Evolutionary conservation across 116 monocot species (phyloP).

Genomic region (Zostera marina): DNA sequence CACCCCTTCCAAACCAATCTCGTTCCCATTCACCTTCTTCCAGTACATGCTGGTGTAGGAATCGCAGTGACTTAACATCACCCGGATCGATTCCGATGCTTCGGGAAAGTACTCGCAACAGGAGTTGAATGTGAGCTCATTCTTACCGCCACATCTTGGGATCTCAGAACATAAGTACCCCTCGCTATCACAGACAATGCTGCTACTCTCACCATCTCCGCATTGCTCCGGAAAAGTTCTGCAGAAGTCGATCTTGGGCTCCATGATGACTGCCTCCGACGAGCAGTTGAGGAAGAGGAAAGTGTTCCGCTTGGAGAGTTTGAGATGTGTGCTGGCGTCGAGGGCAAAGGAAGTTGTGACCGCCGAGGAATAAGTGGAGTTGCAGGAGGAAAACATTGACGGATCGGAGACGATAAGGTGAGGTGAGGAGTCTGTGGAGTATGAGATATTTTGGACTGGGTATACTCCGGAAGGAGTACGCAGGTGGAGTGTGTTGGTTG

Average conservation of each 20-base stretch:
- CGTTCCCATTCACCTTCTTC: constrained; percentile 10
- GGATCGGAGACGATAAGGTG: constrained; percentile 57
- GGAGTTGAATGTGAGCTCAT: constrained; percentile 5
- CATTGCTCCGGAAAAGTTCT: constrained; percentile 59
- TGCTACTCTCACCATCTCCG: background rate
- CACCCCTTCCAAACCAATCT: background rate
- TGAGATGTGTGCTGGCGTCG: constrained; percentile 44
- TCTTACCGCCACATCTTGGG: constrained; percentile 24
- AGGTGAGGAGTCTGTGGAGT: constrained; percentile 21
- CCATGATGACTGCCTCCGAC: constrained; percentile 29
- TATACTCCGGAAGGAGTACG: constrained; percentile 58
- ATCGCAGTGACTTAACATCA: constrained; percentile 57
- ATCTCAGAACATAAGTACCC: constrained; percentile 64
- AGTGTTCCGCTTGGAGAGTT: constrained; percentile 34
- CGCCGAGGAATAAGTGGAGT: background rate
- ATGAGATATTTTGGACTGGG: constrained; percentile 27
- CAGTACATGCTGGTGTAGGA: constrained; percentile 58
- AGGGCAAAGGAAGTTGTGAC: constrained; percentile 35
- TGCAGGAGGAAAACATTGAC: constrained; percentile 43
- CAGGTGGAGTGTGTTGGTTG: constrained; percentile 20
- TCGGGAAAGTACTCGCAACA: constrained; percentile 64
- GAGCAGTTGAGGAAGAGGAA: constrained; percentile 87
- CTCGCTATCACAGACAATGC: constrained; percentile 48
- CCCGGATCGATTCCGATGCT: constrained; percentile 53
- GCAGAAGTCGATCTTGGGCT: constrained; percentile 41